A percentile compares a stretch with the other conserved stretches of the same genome.
Evolutionary conservation across 495 filamentous ascomycete genomes (phyloP).

Genomic region (Baudoinia panamericana): DNA sequence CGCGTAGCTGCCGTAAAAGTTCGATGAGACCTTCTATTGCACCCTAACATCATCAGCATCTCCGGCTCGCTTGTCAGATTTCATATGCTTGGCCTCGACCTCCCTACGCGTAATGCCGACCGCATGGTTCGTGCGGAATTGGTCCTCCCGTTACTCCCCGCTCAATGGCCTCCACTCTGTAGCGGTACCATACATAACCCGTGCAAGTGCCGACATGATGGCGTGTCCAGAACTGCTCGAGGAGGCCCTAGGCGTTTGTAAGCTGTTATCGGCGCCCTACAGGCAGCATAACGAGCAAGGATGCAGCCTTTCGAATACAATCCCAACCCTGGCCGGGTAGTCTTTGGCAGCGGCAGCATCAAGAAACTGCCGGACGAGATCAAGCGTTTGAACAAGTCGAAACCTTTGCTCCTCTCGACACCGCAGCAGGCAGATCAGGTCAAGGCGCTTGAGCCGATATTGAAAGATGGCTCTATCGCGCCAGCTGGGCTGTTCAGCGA

Average conservation of each 20-base stretch:
- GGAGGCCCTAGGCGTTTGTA: neutral
- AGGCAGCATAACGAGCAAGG: constrained; percentile 13
- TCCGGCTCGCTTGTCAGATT: no score
- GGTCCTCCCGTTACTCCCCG: constrained; percentile 42
- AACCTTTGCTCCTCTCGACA: constrained; percentile 47
- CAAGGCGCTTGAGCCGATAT: constrained; percentile 36
- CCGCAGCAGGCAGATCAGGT: constrained; percentile 43
- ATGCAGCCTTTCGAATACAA: constrained; percentile 55
- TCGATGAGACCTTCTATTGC: no score
- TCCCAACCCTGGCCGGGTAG: constrained; percentile 43
- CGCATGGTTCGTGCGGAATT: constrained; percentile 45
- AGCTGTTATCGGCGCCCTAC: no score
- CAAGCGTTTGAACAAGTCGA: constrained; percentile 38
- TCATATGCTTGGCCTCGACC: no score
- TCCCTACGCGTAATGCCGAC: no score
- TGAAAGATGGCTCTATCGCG: constrained; percentile 31
- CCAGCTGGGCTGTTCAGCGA: constrained; percentile 47
- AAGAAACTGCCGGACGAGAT: constrained; percentile 49
- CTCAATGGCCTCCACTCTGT: no score
- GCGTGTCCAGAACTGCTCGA: neutral
- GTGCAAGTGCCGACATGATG: neutral
- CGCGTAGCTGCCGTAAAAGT: no score
- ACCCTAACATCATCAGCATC: no score
- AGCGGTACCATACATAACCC: neutral
- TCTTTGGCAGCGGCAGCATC: constrained; percentile 51